Percentiles rank a stretch among this genome's conserved stretches.
These are phyloP conservation scores for Gymnopilus junonius DNA, from an alignment of 768 basidiomycete species.

Conservation along the genomic window DNA sequence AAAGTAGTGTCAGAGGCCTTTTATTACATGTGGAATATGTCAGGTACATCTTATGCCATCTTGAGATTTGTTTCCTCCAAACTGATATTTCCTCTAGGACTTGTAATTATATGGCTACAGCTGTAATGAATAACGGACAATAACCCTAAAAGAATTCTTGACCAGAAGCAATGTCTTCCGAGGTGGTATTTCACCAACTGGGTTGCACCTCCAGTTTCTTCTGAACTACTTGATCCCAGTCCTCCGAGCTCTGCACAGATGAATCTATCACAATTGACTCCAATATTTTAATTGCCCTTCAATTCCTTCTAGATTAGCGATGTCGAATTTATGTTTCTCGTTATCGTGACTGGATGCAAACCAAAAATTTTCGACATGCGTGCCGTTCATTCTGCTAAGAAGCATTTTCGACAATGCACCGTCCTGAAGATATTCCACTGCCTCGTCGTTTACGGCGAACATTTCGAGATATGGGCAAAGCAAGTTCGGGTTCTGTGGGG, in stretches of 20 bases:
- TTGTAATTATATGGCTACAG: neutral
- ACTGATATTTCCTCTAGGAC: neutral
- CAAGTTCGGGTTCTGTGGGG: neutral
- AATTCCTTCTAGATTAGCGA: neutral
- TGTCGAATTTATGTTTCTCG: slow-evolving; percentile 1
- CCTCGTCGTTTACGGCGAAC: slow-evolving; percentile 14
- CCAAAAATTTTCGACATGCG: slow-evolving; percentile 1
- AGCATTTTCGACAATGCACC: slow-evolving; percentile 6
- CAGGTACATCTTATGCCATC: neutral
- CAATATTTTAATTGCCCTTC: neutral
- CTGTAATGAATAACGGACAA: neutral
- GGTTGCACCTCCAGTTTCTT: neutral
- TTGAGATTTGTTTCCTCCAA: neutral
- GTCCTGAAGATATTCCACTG: slow-evolving; percentile 9
- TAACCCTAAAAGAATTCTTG: neutral
- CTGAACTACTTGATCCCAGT: neutral
- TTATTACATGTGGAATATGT: neutral
- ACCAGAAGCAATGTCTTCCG: neutral
- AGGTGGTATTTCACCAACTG: neutral
- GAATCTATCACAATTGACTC: neutral
- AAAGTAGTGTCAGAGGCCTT: slow-evolving; percentile 13
- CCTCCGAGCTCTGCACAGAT: neutral
- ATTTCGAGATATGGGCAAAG: slow-evolving; percentile 3
- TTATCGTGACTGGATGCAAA: neutral
- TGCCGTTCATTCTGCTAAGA: neutral